Evolutionary conservation across 2,329 filamentous ascomycete species (phyloP).

Genomic region (Fonsecaea erecta): DNA sequence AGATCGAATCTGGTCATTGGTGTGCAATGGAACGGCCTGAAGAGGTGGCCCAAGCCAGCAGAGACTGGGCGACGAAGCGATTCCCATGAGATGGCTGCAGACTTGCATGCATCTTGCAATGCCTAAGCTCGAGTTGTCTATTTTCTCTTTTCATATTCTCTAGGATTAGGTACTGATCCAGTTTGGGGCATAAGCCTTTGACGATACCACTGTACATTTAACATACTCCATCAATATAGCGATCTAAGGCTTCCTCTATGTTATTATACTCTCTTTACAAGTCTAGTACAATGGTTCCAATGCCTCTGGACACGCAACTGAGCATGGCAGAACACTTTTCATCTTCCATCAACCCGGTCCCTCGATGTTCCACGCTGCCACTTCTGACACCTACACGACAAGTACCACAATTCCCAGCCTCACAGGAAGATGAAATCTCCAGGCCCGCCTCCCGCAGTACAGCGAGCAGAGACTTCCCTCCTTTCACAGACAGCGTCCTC

Average conservation of each 20-base stretch:
- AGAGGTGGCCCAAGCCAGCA: constrained; percentile 24
- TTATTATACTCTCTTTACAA: constrained; percentile 5
- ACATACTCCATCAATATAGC: neutral
- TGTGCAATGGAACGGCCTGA: constrained; percentile 24
- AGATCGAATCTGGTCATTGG: constrained; percentile 29
- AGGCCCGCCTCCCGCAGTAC: constrained; percentile 23
- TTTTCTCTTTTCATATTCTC: neutral
- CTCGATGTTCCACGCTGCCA: constrained; percentile 22
- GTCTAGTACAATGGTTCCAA: constrained; percentile 23
- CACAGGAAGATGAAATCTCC: constrained; percentile 24
- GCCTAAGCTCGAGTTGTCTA: neutral
- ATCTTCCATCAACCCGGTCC: constrained; percentile 20
- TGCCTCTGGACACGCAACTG: constrained; percentile 28
- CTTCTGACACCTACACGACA: constrained; percentile 24
- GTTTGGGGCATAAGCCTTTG: neutral
- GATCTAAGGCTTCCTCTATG: neutral
- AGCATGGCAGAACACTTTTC: constrained; percentile 23
- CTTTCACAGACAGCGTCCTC: constrained; percentile 12
- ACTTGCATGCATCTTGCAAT: neutral
- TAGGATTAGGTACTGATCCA: neutral
- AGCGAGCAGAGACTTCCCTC: constrained; percentile 22
- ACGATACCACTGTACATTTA: neutral
- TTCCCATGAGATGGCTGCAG: constrained; percentile 12
- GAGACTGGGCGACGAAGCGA: constrained; percentile 20
- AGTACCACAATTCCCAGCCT: constrained; percentile 26